These are phyloP conservation scores for Thymus mandschuricus DNA, from an alignment of 257 asterid genomes.

Conservation along the genomic window DNA sequence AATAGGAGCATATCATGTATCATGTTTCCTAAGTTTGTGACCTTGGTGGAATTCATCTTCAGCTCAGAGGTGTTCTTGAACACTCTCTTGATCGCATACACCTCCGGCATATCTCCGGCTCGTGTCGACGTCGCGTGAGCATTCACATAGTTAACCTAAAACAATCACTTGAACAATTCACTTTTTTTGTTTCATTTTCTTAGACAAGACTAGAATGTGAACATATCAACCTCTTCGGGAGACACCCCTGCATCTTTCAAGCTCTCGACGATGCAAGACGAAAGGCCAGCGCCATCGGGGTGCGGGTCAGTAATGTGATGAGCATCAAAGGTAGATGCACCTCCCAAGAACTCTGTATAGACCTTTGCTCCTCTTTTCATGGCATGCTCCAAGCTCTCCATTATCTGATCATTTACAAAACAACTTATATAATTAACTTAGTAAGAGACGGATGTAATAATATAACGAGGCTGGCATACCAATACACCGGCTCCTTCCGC, in stretches of 20 bases:
- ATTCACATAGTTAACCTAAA: conserved; percentile 19
- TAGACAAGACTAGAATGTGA: not conserved
- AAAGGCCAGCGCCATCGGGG: not conserved
- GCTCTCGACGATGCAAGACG: not conserved
- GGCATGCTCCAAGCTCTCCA: conserved; percentile 17
- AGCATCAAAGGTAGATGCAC: conserved; percentile 4
- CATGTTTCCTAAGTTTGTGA: not conserved
- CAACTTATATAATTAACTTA: not conserved
- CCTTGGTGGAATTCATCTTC: conserved; percentile 21
- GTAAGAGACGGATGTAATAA: not conserved
- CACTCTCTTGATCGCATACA: not conserved
- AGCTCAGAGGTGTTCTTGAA: conserved; percentile 17
- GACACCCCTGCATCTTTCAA: conserved; percentile 39
- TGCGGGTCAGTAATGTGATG: conserved; percentile 7
- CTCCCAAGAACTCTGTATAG: conserved; percentile 6
- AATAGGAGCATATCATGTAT: too few relatives aligned
- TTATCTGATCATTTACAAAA: not conserved
- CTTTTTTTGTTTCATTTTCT: too few relatives aligned
- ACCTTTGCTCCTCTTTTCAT: conserved; percentile 9
- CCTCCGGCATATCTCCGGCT: conserved; percentile 8
- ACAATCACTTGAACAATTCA: not conserved
- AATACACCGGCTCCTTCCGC: conserved; percentile 3
- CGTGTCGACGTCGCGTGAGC: conserved; percentile 17
- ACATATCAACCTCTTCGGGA: conserved; percentile 51
- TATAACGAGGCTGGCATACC: not conserved